Evolutionary conservation across 306 rosid species (phyloP).

Genomic region (Quercus suber): DNA sequence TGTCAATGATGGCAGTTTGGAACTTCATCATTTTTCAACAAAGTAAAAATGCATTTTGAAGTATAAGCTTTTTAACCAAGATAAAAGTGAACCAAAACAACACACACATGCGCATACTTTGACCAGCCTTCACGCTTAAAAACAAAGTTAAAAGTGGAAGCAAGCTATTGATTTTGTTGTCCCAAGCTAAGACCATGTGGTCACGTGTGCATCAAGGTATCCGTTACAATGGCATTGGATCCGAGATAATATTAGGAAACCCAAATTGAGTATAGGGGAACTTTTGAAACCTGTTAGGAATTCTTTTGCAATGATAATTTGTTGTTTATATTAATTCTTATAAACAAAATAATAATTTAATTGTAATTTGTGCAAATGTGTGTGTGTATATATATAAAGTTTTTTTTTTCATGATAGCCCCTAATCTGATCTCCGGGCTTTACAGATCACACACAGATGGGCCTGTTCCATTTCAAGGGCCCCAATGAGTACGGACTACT

Average conservation of each 20-base stretch:
- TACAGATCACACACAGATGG: neutral
- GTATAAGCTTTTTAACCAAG: neutral
- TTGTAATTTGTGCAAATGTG: too few relatives aligned
- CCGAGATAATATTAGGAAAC: too few relatives aligned
- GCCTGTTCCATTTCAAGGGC: neutral
- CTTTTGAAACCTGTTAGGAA: neutral
- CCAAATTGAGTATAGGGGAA: neutral
- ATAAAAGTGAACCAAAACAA: neutral
- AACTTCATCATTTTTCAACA: neutral
- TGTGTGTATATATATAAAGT: too few relatives aligned
- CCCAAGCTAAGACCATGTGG: neutral
- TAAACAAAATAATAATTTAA: too few relatives aligned
- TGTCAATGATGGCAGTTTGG: slow-evolving; percentile 1
- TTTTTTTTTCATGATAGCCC: neutral
- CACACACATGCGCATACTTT: neutral
- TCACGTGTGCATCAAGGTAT: neutral
- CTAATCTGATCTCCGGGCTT: neutral
- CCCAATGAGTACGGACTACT: neutral
- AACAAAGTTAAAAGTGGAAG: neutral
- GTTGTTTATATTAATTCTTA: too few relatives aligned
- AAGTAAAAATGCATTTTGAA: neutral
- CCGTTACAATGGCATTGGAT: too few relatives aligned
- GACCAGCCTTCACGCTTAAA: neutral
- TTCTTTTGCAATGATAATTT: too few relatives aligned
- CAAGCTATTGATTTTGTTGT: neutral